A percentile compares a stretch with the other conserved stretches of the same genome.
These are phyloP conservation scores for Leucogyrophana mollusca DNA, from an alignment of 768 basidiomycete species.

Conservation along the genomic window DNA sequence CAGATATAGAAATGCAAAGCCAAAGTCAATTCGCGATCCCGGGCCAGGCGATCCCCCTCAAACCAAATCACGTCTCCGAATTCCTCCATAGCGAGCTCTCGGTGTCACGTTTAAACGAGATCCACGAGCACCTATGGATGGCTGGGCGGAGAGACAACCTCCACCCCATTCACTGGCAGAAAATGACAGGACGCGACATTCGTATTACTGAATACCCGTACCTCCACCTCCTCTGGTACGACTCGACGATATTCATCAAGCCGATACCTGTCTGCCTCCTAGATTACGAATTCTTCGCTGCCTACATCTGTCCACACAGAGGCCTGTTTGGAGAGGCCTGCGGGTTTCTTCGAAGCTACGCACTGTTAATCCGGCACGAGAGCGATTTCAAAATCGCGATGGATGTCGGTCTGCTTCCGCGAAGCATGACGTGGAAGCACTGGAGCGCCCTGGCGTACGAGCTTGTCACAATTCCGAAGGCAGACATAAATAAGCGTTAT, in stretches of 20 bases:
- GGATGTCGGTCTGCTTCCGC: constrained; percentile 3
- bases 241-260: constrained; percentile 9
- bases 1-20: background rate
- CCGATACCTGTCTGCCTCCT: constrained; percentile 5
- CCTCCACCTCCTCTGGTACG: constrained; percentile 8
- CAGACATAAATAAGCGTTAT: constrained; percentile 6
- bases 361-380: constrained; percentile 5
- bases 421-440: constrained; percentile 1
- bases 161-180: constrained; percentile 12
- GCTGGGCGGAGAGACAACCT: constrained; percentile 7
- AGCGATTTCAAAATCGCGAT: constrained; percentile 7
- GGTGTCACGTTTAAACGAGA: background rate
- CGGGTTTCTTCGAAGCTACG: constrained; percentile 4
- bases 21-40: constrained; percentile 2
- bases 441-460: constrained; percentile 3
- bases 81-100: constrained; percentile 6
- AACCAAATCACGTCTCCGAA: constrained; percentile 1
- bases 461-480: background rate
- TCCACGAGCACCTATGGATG: constrained; percentile 11
- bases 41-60: constrained; percentile 1
- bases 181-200: constrained; percentile 10
- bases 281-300: constrained; percentile 2
- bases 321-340: background rate
- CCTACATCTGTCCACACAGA: constrained; percentile 1
- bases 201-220: constrained; percentile 10